Evolutionary conservation across 1,284 basidiomycete genomes (phyloP).

Genomic region (Austroboletus niveus): DNA sequence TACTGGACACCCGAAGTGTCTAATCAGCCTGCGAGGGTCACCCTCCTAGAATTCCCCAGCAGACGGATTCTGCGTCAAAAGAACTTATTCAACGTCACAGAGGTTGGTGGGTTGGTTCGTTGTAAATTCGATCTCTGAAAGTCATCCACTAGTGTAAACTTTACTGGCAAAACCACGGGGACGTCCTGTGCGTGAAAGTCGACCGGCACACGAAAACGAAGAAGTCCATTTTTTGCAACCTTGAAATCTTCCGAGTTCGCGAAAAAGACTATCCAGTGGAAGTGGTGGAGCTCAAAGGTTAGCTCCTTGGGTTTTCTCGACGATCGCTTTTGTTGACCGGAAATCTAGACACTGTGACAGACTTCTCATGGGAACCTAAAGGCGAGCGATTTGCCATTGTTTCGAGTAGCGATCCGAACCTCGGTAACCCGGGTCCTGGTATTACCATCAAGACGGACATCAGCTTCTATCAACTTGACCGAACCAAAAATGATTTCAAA

Average conservation of each 20-base stretch:
- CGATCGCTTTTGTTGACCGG: conserved; percentile 8
- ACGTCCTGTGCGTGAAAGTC: conserved; percentile 99
- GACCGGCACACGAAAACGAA: conserved; percentile 99
- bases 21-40: conserved; percentile 97
- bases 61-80: conserved; percentile 88
- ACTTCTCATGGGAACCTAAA: conserved; percentile 98
- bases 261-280: conserved; percentile 99
- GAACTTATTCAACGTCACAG: conserved; percentile 98
- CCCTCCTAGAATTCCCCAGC: conserved; percentile 87
- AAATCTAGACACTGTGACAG: conserved; percentile 84
- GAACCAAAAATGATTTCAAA: conserved; percentile 92
- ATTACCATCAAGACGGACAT: conserved; percentile 95
- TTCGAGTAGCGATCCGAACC: conserved; percentile 91
- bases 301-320: conserved; percentile 2
- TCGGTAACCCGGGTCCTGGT: conserved; percentile 85
- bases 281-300: conserved; percentile 95
- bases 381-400: conserved; percentile 97
- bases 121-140: conserved; percentile 1
- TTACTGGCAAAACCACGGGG: conserved; percentile 98
- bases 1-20: conserved; percentile 98
- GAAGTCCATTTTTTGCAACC: conserved; percentile 98
- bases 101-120: conserved; percentile 53
- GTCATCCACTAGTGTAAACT: conserved; percentile 81
- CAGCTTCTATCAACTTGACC: conserved; percentile 95
- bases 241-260: conserved; percentile 96